These are phyloP conservation scores for Musa schizocarpa DNA, from an alignment of 176 grass and related monocot species.

Conservation along the genomic window DNA sequence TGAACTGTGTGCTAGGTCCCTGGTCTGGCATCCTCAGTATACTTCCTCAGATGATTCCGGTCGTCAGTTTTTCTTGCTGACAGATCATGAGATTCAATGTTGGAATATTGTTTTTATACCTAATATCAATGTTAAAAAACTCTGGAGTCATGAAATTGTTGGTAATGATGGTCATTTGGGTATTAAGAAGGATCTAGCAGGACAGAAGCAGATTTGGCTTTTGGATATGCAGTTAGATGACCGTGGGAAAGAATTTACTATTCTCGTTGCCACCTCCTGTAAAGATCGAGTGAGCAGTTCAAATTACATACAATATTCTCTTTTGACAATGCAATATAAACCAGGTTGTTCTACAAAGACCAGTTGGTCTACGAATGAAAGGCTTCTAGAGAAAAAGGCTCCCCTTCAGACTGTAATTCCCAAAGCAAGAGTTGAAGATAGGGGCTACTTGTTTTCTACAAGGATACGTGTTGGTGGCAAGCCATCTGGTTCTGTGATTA, in stretches of 20 bases:
- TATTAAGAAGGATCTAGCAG: conserved; percentile 96
- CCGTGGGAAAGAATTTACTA: conserved; percentile 59
- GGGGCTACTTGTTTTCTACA: conserved; percentile 71
- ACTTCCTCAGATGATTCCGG: conserved; percentile 35
- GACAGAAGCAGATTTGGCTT: conserved; percentile 97
- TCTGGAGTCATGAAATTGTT: conserved; percentile 67
- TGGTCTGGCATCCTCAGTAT: conserved; percentile 60
- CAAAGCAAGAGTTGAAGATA: conserved; percentile 83
- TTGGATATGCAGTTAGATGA: conserved; percentile 93
- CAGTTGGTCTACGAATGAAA: conserved; percentile 39
- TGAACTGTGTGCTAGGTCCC: conserved; percentile 42
- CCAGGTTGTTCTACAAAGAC: conserved; percentile 42
- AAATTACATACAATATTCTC: conserved; percentile 88
- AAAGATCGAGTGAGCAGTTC: conserved; percentile 97
- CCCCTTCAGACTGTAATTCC: conserved; percentile 88
- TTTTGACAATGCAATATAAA: conserved; percentile 86
- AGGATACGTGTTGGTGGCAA: conserved; percentile 80
- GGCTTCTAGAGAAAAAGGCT: conserved; percentile 95
- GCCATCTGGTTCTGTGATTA: conserved; percentile 84
- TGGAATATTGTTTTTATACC: conserved; percentile 58
- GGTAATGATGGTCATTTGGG: conserved; percentile 69
- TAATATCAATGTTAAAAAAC: conserved; percentile 38
- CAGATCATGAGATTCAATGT: conserved; percentile 66
- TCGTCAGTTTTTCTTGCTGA: conserved; percentile 69
- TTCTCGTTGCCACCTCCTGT: conserved; percentile 96